Evolutionary conservation across 2,329 filamentous ascomycete species (phyloP).

Genomic region (Colletotrichum sp.): DNA sequence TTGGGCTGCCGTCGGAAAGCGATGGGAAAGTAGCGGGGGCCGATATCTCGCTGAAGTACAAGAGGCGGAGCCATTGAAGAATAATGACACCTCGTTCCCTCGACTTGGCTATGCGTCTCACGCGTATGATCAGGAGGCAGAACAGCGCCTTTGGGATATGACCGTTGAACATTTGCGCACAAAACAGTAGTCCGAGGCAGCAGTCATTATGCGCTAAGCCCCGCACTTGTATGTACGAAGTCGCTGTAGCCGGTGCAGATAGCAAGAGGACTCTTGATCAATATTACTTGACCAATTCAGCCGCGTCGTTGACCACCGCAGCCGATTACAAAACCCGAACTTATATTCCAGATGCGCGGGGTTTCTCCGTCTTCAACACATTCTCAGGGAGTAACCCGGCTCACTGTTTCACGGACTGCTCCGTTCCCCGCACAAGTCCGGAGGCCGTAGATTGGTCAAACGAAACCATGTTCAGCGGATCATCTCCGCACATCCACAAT

Average conservation of each 20-base stretch:
- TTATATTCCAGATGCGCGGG: neutral
- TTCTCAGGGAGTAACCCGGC: neutral
- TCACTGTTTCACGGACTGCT: neutral
- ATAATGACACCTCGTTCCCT: neutral
- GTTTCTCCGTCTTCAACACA: neutral
- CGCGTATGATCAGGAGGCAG: neutral
- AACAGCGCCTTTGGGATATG: neutral
- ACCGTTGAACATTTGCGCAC: neutral
- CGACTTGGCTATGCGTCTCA: neutral
- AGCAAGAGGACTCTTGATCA: neutral
- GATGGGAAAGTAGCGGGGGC: slow-evolving; percentile 49
- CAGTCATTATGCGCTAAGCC: neutral
- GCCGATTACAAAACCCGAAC: neutral
- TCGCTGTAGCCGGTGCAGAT: neutral
- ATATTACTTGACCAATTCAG: neutral
- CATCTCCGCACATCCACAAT: neutral
- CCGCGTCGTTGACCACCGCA: neutral
- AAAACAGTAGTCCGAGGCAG: neutral
- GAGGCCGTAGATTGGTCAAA: slow-evolving; percentile 24
- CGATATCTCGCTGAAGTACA: slow-evolving; percentile 49
- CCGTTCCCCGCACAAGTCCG: neutral
- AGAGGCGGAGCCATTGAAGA: slow-evolving; percentile 9
- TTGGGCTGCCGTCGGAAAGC: slow-evolving; percentile 45
- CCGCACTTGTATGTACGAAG: neutral
- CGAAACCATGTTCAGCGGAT: neutral